Conservation (phyloP, 2,329 filamentous ascomycete species). For the Magnaporthales sp. region DNA sequence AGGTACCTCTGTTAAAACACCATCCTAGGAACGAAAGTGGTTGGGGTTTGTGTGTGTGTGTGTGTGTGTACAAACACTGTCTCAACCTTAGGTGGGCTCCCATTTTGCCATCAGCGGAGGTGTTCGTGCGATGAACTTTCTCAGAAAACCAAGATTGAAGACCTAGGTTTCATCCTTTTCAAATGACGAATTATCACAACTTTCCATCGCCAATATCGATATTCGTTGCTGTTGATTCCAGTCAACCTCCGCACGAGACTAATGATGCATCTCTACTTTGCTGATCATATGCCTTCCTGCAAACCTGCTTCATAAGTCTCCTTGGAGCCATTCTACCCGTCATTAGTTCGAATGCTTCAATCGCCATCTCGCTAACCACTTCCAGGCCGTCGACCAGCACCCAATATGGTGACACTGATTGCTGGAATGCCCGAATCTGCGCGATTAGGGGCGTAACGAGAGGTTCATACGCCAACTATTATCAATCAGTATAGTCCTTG, state of each 20-base stretch:
- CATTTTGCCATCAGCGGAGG: neutral
- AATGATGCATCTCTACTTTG: slow-evolving; percentile 19
- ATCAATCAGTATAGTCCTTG: neutral
- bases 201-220: neutral
- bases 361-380: slow-evolving; percentile 64
- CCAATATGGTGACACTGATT: slow-evolving; percentile 51
- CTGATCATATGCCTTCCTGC: slow-evolving; percentile 31
- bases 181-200: neutral
- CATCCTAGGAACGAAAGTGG: too few relatives aligned
- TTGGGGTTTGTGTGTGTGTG: neutral
- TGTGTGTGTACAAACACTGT: neutral
- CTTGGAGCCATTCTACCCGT: slow-evolving; percentile 64
- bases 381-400: slow-evolving; percentile 65
- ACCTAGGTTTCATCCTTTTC: neutral
- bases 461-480: slow-evolving; percentile 58
- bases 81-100: neutral
- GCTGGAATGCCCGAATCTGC: slow-evolving; percentile 47
- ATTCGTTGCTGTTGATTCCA: neutral
- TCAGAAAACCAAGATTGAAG: neutral
- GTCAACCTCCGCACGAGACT: slow-evolving; percentile 4
- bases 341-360: slow-evolving; percentile 69
- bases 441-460: slow-evolving; percentile 59
- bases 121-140: neutral
- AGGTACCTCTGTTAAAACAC: neutral
- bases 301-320: slow-evolving; percentile 56